These are phyloP conservation scores for Wallemia hederae DNA, from an alignment of 1,284 basidiomycete species.

Conservation along the genomic window DNA sequence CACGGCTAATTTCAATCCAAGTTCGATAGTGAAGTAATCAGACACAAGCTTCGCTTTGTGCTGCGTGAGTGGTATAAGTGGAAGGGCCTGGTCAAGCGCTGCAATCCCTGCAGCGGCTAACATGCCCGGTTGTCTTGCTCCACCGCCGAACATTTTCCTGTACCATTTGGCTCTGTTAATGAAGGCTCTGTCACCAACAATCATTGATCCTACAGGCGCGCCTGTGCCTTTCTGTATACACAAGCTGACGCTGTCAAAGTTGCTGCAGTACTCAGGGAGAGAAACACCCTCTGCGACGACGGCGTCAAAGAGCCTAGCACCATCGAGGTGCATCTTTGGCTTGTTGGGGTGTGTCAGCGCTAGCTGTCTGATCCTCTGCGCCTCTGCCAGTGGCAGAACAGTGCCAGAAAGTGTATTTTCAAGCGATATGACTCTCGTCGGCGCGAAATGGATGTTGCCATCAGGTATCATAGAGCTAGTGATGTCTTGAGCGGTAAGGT, in stretches of 20 bases:
- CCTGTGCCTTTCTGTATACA: constrained; percentile 1
- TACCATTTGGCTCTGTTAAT: neutral
- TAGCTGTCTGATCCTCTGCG: neutral
- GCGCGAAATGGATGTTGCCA: constrained; percentile 1
- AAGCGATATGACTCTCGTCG: neutral
- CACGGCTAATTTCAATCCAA: neutral
- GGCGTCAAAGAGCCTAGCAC: neutral
- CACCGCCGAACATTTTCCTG: constrained; percentile 1
- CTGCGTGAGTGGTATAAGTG: neutral
- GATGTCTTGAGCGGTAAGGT: neutral
- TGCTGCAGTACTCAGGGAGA: neutral
- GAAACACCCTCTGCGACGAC: neutral
- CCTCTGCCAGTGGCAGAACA: neutral
- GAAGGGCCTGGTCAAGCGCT: neutral
- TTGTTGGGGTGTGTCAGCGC: neutral
- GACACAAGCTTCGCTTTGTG: neutral
- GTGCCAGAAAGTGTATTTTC: neutral
- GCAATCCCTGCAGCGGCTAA: constrained; percentile 1
- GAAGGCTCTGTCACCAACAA: neutral
- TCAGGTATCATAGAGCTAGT: neutral
- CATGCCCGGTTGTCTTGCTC: constrained; percentile 1
- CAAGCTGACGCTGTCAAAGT: neutral
- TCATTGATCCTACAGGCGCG: neutral
- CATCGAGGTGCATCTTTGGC: neutral
- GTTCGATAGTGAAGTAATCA: neutral